These are phyloP conservation scores for Starmerella riodocensis DNA, from an alignment of 805 yeast species.

Conservation along the genomic window DNA sequence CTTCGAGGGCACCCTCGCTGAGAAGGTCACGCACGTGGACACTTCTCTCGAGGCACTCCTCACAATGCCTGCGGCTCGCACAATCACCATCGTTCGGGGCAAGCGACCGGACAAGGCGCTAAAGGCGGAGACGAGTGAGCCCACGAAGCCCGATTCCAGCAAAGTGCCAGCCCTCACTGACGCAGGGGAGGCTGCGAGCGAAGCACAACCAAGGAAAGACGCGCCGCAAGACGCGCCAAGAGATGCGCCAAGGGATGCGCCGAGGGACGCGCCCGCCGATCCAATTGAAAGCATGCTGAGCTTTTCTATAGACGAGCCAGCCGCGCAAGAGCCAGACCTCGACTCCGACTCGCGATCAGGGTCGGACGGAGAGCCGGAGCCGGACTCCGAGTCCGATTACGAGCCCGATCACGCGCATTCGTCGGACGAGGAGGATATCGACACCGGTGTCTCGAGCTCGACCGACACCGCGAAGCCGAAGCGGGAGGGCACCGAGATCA, in stretches of 20 bases:
- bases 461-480: conserved; percentile 9
- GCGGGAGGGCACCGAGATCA: conserved; percentile 27
- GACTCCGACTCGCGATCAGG: conserved; percentile 3
- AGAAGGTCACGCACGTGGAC: conserved; percentile 44
- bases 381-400: conserved; percentile 5
- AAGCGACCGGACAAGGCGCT: neutral
- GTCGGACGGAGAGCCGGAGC: conserved; percentile 3
- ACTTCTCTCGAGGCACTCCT: conserved; percentile 45
- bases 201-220: too few species aligned
- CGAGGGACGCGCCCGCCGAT: neutral
- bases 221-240: too few species aligned
- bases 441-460: conserved; percentile 7
- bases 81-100: conserved; percentile 41
- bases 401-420: conserved; percentile 14
- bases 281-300: neutral
- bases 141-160: neutral
- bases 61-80: conserved; percentile 44
- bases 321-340: neutral
- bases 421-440: conserved; percentile 24
- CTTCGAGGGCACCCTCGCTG: conserved; percentile 33
- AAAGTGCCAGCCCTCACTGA: too few species aligned
- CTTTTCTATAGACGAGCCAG: too few species aligned
- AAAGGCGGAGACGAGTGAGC: neutral
- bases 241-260: too few species aligned
- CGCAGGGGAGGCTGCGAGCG: too few species aligned